Percentiles rank a stretch among this genome's conserved stretches.
phyloP scores from a whole-genome alignment of 1,284 basidiomycete species.

The Boletus sp. region DNA sequence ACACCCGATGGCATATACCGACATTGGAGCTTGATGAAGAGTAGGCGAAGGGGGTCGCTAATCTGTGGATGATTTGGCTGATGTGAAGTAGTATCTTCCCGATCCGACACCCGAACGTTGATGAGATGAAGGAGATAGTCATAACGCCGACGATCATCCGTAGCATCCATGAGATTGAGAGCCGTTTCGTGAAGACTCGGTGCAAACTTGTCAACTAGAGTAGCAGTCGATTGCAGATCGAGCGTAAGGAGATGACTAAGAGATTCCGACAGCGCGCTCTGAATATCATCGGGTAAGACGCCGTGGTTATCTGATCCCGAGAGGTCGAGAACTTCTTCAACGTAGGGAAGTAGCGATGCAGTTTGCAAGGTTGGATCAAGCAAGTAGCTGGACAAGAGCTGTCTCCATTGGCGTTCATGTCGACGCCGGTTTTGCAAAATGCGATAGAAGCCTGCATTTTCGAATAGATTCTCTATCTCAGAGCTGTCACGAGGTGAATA shows the following conservation, averaged over 20 bases:
- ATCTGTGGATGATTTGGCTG: conserved; percentile 36
- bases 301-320: conserved; percentile 43
- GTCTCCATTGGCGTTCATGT: conserved; percentile 73
- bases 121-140: conserved; percentile 79
- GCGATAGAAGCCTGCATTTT: conserved; percentile 83
- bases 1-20: conserved; percentile 63
- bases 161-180: conserved; percentile 43
- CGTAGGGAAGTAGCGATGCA: conserved; percentile 57
- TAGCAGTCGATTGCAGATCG: conserved; percentile 65
- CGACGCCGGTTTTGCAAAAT: conserved; percentile 82
- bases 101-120: conserved; percentile 47
- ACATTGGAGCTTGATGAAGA: conserved; percentile 75
- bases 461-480: conserved; percentile 66
- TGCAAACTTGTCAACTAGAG: conserved; percentile 67
- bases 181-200: conserved; percentile 62
- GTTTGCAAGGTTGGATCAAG: conserved; percentile 69
- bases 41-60: conserved; percentile 46
- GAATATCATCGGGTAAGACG: conserved; percentile 49
- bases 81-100: conserved; percentile 33
- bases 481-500: conserved; percentile 83
- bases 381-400: conserved; percentile 69
- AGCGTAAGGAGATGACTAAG: conserved; percentile 63
- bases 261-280: conserved; percentile 48
- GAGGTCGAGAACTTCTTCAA: conserved; percentile 59
- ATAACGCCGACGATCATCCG: conserved; percentile 57